Base-by-base conservation (phyloP, 1,139 yeast species). In the Suhomyces coccinellae region DNA sequence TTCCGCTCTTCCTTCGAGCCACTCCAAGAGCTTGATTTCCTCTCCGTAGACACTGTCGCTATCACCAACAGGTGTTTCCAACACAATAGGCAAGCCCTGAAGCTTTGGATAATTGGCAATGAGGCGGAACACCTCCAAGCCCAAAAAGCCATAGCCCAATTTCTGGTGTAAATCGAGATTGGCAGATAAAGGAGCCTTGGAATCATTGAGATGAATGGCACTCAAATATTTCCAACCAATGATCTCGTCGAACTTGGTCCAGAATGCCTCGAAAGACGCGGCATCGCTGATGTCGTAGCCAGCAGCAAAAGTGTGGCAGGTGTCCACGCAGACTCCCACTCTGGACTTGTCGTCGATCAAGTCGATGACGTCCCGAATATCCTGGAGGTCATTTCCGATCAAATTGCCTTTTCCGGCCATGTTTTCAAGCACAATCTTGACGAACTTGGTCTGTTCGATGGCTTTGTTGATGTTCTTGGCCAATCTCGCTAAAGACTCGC, bases 331-430 rank as follows among this genome's bases (percentile, higher is more conserved):
- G 1, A 93, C 96, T 1, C 99, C 99, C 8, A 93, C 83, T 46
- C 99, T 74, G 1, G 71, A 63, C 62, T 91, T 91, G 58, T 90
- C 79, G 3, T 88, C 85, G 8, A 93, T 80, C 72, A 83, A 62
- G 38, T 79, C 85, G 40, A 93, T 89, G 15, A 95, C 91, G 28
- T 78, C 80, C 30, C 77, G 72, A 38, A 93, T 71, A 58, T 93
- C 99, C 53, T 86, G 82, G 33, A 93, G 67, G 38, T 80, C 74
- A 4, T 95, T 85, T 1, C 99, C 99, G 40, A 93, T 86, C 48
- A 91, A 75, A 51, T 87, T 86, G 7, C 97, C 97, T 55, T 90
- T 96, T 11, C 99, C 99, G 0, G 99, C 97, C 99, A 95, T 93
- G 61, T 93, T 93, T 61, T 93, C 99, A 47, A 95, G 76, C 11